These are phyloP conservation scores for Polygonum aviculare DNA, from an alignment of 148 eudicot species.

Conservation along the genomic window DNA sequence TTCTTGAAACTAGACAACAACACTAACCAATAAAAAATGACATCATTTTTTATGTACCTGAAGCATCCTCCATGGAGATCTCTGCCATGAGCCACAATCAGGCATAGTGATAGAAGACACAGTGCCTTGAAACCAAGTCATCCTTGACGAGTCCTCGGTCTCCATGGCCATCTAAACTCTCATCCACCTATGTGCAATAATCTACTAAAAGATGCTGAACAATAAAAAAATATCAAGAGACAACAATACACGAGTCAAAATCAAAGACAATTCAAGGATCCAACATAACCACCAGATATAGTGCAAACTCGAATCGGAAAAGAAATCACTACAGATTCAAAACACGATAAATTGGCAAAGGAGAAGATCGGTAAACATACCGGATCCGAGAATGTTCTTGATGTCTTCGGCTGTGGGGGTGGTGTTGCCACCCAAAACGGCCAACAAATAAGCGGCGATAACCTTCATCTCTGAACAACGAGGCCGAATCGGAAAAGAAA, in stretches of 20 bases:
- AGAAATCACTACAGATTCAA: background rate
- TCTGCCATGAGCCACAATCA: conserved; percentile 30
- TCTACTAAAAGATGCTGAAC: too few relatives aligned
- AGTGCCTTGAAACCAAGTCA: conserved; percentile 45
- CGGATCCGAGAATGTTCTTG: conserved; percentile 28
- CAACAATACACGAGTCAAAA: background rate
- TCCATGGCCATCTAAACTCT: conserved; percentile 25
- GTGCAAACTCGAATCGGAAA: background rate
- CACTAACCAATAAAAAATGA: background rate
- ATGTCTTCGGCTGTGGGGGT: conserved; percentile 24
- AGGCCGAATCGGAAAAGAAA: background rate
- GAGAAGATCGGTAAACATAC: background rate
- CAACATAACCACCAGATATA: background rate
- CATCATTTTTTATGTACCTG: conserved; percentile 30
- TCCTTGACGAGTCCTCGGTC: conserved; percentile 36
- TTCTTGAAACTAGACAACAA: conserved; percentile 30
- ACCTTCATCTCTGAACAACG: conserved; percentile 27
- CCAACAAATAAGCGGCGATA: conserved; percentile 33
- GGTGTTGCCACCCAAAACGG: conserved; percentile 34
- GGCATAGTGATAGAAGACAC: conserved; percentile 17
- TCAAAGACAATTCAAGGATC: background rate
- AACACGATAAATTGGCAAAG: background rate
- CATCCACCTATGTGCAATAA: too few relatives aligned
- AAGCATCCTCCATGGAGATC: conserved; percentile 68
- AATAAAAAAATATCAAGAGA: too few relatives aligned